Base-by-base conservation (phyloP, 306 rosid genomes). In the Vigna unguiculata region DNA sequence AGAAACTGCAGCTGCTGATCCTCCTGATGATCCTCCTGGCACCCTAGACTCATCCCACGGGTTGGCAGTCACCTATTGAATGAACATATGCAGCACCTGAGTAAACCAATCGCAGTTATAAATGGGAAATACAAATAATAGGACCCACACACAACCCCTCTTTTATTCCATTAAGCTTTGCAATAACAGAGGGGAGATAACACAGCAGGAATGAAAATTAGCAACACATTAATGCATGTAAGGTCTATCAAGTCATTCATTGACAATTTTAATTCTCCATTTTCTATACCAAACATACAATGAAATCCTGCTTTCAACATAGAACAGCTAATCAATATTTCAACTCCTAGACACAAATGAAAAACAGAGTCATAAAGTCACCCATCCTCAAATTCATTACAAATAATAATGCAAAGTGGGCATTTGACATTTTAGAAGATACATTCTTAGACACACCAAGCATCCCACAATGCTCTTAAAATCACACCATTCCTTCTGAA, bases 1-100 rank as follows among this genome's bases (percentile, higher is more conserved):
- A 77, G 99, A 92, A 77, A 95, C 99, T 65, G 99, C 99, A 54
- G 97, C 94, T 17, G 99, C 99, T 0, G 99, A 95, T 65, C 99
- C 99, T 41, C 97, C 99, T 0, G 97, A 95, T 5, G 99, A 95
- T 52, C 99, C 99, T 62, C 99, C 99, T 0, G 99, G 99, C 61
- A 95, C 99, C 84, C 97, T 88, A 68, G 92, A 85, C 64, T 86
- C 72, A 76, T 95, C 99, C 99, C 99, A 95, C 0, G 99, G 99
- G 73, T 95, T 95, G 62, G 97, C 79, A 71, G 99, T 95, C 88
- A 95, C 97, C 99, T 95, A 90, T 85, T 83, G 91, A 95, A 85
- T 83, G 81, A 89, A 91, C 91, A 93, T 73, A 91, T 47, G 90
- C 80, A 90, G 77, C 97, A 88, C 94, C 91, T 88, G 91, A 88